Evolutionary conservation across 441 rosid species (phyloP).

Genomic region (Corymbia citriodora): DNA sequence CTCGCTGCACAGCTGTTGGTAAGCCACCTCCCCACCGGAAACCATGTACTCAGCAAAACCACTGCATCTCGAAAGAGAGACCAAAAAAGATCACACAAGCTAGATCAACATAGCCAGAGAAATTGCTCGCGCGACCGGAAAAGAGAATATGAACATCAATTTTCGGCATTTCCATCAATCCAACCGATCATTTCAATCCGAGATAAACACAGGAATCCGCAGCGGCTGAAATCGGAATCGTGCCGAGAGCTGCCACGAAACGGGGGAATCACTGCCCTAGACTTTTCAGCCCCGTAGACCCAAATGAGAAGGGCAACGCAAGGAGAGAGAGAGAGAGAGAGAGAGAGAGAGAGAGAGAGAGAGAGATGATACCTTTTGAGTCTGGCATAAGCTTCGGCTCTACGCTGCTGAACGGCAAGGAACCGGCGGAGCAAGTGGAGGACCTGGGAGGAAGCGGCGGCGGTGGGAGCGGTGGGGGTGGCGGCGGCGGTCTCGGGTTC

Average conservation of each 20-base stretch:
- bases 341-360: no score
- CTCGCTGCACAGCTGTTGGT: conserved; percentile 76
- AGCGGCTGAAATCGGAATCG: neutral
- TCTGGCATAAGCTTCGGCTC: conserved; percentile 79
- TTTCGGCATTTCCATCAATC: neutral
- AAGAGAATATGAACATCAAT: neutral
- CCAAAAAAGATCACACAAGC: neutral
- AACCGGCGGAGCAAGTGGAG: conserved; percentile 52
- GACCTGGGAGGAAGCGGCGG: conserved; percentile 17
- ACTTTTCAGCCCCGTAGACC: neutral
- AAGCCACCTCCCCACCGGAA: conserved; percentile 65
- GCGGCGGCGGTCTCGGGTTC: neutral
- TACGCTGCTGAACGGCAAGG: conserved; percentile 69
- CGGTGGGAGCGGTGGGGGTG: neutral
- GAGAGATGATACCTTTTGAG: conserved; percentile 47
- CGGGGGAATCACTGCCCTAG: neutral
- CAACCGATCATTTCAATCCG: neutral
- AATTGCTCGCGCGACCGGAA: neutral
- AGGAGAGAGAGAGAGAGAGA: neutral
- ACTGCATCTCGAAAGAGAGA: conserved; percentile 21
- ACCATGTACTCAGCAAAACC: conserved; percentile 74
- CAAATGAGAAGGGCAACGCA: neutral
- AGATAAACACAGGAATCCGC: neutral
- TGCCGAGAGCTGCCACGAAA: neutral
- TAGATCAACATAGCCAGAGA: neutral